phyloP scores from a whole-genome alignment of 768 basidiomycete species.

The Steccherinum ochraceum region DNA sequence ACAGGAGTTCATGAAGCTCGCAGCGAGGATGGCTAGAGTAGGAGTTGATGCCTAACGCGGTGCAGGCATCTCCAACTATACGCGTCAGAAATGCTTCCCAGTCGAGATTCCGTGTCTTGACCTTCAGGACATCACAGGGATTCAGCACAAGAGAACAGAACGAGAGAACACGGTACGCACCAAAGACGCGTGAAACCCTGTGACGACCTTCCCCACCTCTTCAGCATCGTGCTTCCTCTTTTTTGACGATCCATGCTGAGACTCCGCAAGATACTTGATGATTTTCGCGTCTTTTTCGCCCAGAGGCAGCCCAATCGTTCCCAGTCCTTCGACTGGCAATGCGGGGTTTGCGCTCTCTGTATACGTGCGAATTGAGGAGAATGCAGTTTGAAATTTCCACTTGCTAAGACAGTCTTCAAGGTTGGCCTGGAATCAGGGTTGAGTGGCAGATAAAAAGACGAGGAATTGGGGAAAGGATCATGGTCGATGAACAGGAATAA shows the following conservation, averaged over 20 bases:
- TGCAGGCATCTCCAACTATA: conserved; percentile 26
- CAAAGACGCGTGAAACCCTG: conserved; percentile 39
- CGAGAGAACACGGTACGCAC: conserved; percentile 8
- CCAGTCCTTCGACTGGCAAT: conserved; percentile 33
- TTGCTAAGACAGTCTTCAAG: too few species aligned
- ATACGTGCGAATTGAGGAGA: conserved; percentile 22
- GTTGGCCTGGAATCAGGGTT: too few species aligned
- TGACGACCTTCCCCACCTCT: conserved; percentile 39
- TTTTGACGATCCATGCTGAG: conserved; percentile 41
- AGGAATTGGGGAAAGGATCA: too few species aligned
- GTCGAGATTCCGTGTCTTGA: conserved; percentile 26
- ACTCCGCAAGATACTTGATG: conserved; percentile 28
- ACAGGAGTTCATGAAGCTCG: conserved; percentile 41
- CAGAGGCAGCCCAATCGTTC: conserved; percentile 37
- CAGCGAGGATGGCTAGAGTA: conserved; percentile 24
- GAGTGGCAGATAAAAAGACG: too few species aligned
- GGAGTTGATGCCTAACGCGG: conserved; percentile 30
- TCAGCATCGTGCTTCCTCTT: conserved; percentile 37
- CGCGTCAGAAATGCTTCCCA: conserved; percentile 31
- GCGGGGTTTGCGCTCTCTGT: conserved; percentile 34
- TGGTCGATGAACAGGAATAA: too few species aligned
- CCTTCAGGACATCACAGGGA: too few species aligned
- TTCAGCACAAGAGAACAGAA: too few species aligned
- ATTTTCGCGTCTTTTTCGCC: conserved; percentile 30
- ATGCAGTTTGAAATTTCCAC: too few species aligned